phyloP scores from a whole-genome alignment of 192 early-diverging fungal species.

The Tieghemiomyces parasiticus region DNA sequence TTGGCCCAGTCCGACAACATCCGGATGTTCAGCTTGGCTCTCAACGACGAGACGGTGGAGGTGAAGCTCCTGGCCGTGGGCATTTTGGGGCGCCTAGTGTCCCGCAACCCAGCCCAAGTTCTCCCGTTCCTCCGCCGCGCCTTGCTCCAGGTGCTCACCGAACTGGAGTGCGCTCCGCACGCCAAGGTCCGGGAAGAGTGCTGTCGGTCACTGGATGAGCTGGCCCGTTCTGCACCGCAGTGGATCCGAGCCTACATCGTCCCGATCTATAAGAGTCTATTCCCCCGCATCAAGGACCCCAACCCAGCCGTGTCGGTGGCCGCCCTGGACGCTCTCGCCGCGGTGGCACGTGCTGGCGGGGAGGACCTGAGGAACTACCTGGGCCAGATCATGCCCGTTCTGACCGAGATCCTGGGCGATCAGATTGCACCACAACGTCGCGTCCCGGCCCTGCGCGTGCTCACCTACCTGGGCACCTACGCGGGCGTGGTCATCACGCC shows the following conservation, averaged over 20 bases:
- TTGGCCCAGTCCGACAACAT: slow-evolving; percentile 85
- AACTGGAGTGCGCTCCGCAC: slow-evolving; percentile 73
- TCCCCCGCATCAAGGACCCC: slow-evolving; percentile 67
- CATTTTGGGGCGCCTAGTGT: slow-evolving; percentile 73
- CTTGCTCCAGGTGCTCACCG: slow-evolving; percentile 73
- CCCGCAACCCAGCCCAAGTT: slow-evolving; percentile 83
- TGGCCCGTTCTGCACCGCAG: slow-evolving; percentile 61
- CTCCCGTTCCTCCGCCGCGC: slow-evolving; percentile 79
- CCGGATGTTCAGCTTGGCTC: slow-evolving; percentile 65
- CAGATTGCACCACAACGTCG: slow-evolving; percentile 71
- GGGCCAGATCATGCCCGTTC: slow-evolving; percentile 63
- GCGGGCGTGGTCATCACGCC: slow-evolving; percentile 84
- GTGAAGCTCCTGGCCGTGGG: slow-evolving; percentile 68
- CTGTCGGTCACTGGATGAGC: slow-evolving; percentile 47
- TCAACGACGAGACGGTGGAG: slow-evolving; percentile 85
- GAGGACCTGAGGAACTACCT: slow-evolving; percentile 70
- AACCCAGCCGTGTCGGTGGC: slow-evolving; percentile 65
- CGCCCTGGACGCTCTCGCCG: slow-evolving; percentile 64
- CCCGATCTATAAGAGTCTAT: slow-evolving; percentile 66
- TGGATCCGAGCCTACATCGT: slow-evolving; percentile 84
- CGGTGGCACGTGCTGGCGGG: slow-evolving; percentile 69
- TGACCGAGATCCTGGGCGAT: slow-evolving; percentile 81
- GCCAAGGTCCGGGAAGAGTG: slow-evolving; percentile 25
- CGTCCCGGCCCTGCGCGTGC: slow-evolving; percentile 71
- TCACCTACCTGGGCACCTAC: slow-evolving; percentile 71